A percentile compares a stretch with the other conserved stretches of the same genome.
phyloP scores from a whole-genome alignment of 2,329 filamentous ascomycete genomes.

The Talaromyces piceae region DNA sequence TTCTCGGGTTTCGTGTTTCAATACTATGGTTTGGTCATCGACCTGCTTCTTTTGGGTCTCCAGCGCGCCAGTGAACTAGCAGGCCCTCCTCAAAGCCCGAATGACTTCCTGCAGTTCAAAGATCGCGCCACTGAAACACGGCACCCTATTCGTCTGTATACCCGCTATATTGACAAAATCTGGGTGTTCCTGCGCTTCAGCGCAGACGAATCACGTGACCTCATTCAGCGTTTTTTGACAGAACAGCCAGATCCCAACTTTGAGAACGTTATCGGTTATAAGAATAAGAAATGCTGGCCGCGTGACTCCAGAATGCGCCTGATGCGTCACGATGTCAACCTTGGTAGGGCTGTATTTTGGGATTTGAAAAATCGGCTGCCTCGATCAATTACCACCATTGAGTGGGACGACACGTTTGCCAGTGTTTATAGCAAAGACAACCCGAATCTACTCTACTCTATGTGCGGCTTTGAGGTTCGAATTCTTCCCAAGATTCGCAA shows the following conservation, averaged over 20 bases:
- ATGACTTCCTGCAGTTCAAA: slow-evolving; percentile 95
- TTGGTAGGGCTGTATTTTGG: slow-evolving; percentile 97
- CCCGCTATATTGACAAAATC: slow-evolving; percentile 94
- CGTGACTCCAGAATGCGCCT: slow-evolving; percentile 94
- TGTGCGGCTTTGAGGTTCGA: slow-evolving; percentile 96
- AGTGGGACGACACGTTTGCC: slow-evolving; percentile 98
- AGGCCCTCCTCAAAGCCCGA: slow-evolving; percentile 84
- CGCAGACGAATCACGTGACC: slow-evolving; percentile 86
- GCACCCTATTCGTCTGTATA: slow-evolving; percentile 96
- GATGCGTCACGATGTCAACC: slow-evolving; percentile 97
- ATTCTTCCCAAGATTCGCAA: slow-evolving; percentile 94
- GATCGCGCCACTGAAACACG: slow-evolving; percentile 85
- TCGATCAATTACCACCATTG: slow-evolving; percentile 89
- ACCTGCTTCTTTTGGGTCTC: slow-evolving; percentile 81
- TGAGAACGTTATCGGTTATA: slow-evolving; percentile 97
- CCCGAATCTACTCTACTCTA: slow-evolving; percentile 91
- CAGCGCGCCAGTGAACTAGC: slow-evolving; percentile 98
- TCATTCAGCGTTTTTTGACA: slow-evolving; percentile 95
- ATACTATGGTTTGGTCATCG: slow-evolving; percentile 93
- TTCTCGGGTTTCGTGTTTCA: slow-evolving; percentile 99
- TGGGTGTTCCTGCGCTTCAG: slow-evolving; percentile 96
- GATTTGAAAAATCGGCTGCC: slow-evolving; percentile 95
- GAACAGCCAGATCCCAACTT: slow-evolving; percentile 99
- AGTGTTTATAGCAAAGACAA: slow-evolving; percentile 98
- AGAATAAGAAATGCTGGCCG: slow-evolving; percentile 99